A percentile compares a stretch with the other conserved stretches of the same genome.
Conservation (phyloP, 176 grass and related monocot genomes). For the Oryza meyeriana region DNA sequence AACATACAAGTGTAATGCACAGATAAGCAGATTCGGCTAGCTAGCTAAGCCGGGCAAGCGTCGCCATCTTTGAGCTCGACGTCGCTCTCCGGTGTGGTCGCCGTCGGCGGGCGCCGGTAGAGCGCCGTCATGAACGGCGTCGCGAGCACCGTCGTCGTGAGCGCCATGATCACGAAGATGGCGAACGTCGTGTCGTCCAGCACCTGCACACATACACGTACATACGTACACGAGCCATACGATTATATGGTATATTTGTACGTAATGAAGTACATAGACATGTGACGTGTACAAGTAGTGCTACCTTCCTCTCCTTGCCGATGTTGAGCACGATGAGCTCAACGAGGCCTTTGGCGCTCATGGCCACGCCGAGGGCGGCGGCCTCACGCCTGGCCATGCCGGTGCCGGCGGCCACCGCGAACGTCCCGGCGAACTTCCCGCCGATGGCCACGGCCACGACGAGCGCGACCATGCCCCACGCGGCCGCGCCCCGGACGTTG, state of each 20-base stretch:
- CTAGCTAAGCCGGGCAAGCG: conserved; percentile 21
- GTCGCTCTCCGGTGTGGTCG: conserved; percentile 14
- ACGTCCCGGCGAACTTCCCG: background rate
- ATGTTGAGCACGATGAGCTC: conserved; percentile 29
- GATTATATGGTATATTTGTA: background rate
- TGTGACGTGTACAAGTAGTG: background rate
- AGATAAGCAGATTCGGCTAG: background rate
- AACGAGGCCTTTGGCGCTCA: conserved; percentile 16
- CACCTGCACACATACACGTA: conserved; percentile 37
- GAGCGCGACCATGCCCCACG: background rate
- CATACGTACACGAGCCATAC: background rate
- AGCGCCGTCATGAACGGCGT: conserved; percentile 39
- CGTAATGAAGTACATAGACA: background rate
- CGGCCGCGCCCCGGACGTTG: background rate
- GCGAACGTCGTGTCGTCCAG: conserved; percentile 79
- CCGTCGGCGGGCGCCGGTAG: conserved; percentile 17
- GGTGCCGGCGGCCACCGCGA: background rate
- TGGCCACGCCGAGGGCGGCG: background rate
- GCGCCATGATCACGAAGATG: conserved; percentile 82
- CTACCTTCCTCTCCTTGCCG: conserved; percentile 19
- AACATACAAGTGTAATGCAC: too few relatives aligned
- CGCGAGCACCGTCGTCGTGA: conserved; percentile 39
- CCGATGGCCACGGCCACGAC: background rate
- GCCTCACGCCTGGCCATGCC: background rate
- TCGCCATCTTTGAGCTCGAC: conserved; percentile 28